Base-by-base conservation (phyloP, 202 grass and related monocot genomes). In the Elaeis oleifera region DNA sequence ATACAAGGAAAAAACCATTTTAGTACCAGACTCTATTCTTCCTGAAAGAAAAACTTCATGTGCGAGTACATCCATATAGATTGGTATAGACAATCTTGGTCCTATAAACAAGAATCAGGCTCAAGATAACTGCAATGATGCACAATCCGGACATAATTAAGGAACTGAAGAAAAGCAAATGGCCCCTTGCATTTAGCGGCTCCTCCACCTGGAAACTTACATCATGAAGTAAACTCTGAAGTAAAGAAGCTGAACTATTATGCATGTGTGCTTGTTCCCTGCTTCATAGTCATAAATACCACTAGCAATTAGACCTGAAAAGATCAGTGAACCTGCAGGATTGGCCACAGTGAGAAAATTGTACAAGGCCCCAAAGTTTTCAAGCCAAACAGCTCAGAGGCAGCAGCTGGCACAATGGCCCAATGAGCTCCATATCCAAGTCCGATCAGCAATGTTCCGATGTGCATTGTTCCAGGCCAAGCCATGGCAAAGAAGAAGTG, bases 71-170 rank as follows among this genome's bases (percentile, higher is more conserved):
- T 15, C 90, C 77, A 3, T 95, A 95, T 5, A 95, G 68, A 74
- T 68, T 78, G 0, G 65, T 70, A 70, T 95, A 95, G 14, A 95
- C 90, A 18, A 77, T 73, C 59, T 80, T 87, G 5, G 90, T 95
- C 65, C 90, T 70, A 48, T 72, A 50, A 36, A 95, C 83, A 23
- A 95, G 72, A 59, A 88, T 80, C 59, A 87, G 66, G 73, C 80
- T 95, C 61, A 95, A 59, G 22, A 70, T 63, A 7, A 70, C 75
- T 5, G 90, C 90, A 18, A 95, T 62, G 54, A 90, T 18, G 62
- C 90, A 95, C 67, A 95, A 82, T 39, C 86, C 78, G 0, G 86
- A 81, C 90, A 95, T 95, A 31, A 95, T 88, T 60, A 95, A 50
- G 0, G 90, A 95, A 3, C 86, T 90, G 11, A 90, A 59, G 55